Evolutionary conservation across 768 basidiomycete genomes (phyloP).

Genomic region (Pleurotus djamor): DNA sequence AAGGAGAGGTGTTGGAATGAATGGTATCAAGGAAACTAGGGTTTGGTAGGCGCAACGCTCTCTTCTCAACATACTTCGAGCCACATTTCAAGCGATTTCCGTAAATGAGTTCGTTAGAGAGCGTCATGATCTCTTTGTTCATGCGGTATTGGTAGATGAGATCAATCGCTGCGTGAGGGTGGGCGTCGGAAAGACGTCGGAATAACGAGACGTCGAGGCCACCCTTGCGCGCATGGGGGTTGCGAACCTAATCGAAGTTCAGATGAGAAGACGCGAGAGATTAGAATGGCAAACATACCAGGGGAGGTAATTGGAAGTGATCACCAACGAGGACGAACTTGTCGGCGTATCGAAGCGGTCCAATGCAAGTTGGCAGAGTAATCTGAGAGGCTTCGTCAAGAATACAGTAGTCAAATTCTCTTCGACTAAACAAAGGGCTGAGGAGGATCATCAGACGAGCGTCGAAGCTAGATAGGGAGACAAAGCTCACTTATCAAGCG

Average conservation of each 20-base stretch:
- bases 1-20: conserved; percentile 28
- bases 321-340: conserved; percentile 96
- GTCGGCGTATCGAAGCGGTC: conserved; percentile 87
- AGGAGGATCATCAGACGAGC: not conserved
- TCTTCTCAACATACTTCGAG: conserved; percentile 62
- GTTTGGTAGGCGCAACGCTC: conserved; percentile 53
- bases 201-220: conserved; percentile 92
- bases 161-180: conserved; percentile 84
- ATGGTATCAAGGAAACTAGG: conserved; percentile 37
- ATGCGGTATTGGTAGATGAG: conserved; percentile 91
- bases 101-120: conserved; percentile 89
- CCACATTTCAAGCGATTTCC: conserved; percentile 77
- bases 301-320: conserved; percentile 94
- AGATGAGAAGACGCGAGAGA: not conserved
- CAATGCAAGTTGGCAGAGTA: conserved; percentile 92
- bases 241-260: conserved; percentile 64
- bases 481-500: conserved; percentile 83
- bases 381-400: conserved; percentile 99
- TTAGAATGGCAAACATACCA: conserved; percentile 46
- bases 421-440: conserved; percentile 81
- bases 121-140: conserved; percentile 93
- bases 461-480: conserved; percentile 27
- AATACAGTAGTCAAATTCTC: conserved; percentile 94
- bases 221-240: conserved; percentile 71
- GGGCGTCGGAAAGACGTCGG: conserved; percentile 81